These are phyloP conservation scores for Botrytis tulipae DNA, from an alignment of 2,329 filamentous ascomycete species.

Conservation along the genomic window DNA sequence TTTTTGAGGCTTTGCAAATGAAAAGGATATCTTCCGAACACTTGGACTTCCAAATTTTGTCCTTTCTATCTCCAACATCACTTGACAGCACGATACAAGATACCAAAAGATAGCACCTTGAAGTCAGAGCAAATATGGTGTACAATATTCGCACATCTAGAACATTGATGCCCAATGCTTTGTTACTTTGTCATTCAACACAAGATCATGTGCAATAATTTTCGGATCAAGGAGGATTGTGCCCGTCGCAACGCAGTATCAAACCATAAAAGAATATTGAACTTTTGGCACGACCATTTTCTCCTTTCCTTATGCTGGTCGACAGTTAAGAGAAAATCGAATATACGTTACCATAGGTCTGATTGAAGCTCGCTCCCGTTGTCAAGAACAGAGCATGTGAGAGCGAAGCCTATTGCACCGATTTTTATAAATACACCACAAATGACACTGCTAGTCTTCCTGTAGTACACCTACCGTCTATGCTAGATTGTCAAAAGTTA, in stretches of 20 bases:
- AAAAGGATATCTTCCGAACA: not conserved
- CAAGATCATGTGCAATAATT: not conserved
- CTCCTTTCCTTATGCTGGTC: slow-evolving; percentile 13
- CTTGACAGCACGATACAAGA: not conserved
- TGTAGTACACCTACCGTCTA: slow-evolving; percentile 22
- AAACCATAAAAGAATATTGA: slow-evolving; percentile 24
- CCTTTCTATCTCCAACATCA: not conserved
- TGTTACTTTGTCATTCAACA: not conserved
- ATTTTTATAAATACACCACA: slow-evolving; percentile 28
- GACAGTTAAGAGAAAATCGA: not conserved
- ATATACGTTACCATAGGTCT: slow-evolving; percentile 25
- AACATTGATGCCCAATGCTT: not conserved
- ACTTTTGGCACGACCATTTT: slow-evolving; percentile 30
- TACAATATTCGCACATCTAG: not conserved
- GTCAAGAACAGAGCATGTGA: slow-evolving; percentile 26
- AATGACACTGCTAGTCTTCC: slow-evolving; percentile 25
- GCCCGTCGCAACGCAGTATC: not conserved
- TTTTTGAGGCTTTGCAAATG: not conserved
- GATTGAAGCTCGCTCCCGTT: slow-evolving; percentile 21
- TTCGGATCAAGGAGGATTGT: not conserved
- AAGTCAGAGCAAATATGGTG: not conserved
- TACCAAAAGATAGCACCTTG: not conserved
- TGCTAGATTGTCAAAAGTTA: not conserved
- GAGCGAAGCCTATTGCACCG: slow-evolving; percentile 26
- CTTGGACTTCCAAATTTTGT: not conserved